These are phyloP conservation scores for Verticillium dahliae DNA, from an alignment of 2,329 filamentous ascomycete species.

Conservation along the genomic window DNA sequence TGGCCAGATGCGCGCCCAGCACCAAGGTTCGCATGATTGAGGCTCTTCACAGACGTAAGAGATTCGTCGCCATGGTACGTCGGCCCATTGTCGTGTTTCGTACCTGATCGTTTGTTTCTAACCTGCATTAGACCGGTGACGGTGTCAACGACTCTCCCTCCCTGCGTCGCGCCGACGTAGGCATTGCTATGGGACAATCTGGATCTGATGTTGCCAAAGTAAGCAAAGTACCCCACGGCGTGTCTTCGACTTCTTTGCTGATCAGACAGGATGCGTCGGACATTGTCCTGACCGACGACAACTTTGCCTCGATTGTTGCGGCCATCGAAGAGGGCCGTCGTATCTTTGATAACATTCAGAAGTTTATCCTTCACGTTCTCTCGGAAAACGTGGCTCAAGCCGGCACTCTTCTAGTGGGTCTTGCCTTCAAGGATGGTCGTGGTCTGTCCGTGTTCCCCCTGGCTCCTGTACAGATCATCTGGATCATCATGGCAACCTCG, in stretches of 20 bases:
- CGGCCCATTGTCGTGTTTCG: not conserved
- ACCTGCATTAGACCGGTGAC: constrained; percentile 48
- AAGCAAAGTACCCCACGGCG: not conserved
- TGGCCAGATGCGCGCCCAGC: constrained; percentile 61
- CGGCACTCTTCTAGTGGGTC: constrained; percentile 60
- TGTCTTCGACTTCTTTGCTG: not conserved
- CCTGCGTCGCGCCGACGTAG: constrained; percentile 63
- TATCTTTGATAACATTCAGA: constrained; percentile 72
- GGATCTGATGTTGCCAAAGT: constrained; percentile 60
- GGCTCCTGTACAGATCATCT: constrained; percentile 69
- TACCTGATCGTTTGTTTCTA: not conserved
- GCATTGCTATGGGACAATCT: constrained; percentile 60
- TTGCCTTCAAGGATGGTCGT: constrained; percentile 61
- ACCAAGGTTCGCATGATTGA: constrained; percentile 73
- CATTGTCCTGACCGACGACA: constrained; percentile 65
- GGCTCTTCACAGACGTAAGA: constrained; percentile 58
- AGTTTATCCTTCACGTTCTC: constrained; percentile 65
- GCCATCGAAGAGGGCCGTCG: constrained; percentile 66
- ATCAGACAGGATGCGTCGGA: constrained; percentile 45
- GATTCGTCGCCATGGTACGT: constrained; percentile 58
- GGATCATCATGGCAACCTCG: constrained; percentile 77
- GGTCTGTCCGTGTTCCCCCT: constrained; percentile 67
- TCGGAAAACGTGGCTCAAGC: constrained; percentile 68
- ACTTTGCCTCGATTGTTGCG: constrained; percentile 66
- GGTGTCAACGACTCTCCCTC: constrained; percentile 70